Evolutionary conservation across 345 rosid genomes (phyloP).

Genomic region (Mangifera indica): DNA sequence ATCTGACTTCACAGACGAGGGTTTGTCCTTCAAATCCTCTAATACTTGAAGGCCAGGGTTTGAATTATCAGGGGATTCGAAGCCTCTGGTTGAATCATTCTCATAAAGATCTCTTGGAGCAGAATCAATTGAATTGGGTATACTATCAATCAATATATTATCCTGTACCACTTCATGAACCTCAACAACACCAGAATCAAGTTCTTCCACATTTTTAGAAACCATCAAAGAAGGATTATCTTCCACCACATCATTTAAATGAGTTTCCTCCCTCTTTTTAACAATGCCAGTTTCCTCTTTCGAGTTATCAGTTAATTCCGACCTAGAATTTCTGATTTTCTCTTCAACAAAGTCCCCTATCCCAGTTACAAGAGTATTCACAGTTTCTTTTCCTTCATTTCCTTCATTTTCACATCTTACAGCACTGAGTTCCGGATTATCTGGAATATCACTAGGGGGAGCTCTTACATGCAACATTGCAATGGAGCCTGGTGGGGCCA

Average conservation of each 20-base stretch:
- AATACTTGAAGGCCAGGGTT: slow-evolving; percentile 25
- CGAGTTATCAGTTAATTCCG: slow-evolving; percentile 19
- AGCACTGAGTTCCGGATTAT: slow-evolving; percentile 37
- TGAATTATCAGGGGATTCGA: slow-evolving; percentile 34
- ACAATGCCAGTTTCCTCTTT: slow-evolving; percentile 31
- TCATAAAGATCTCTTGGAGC: slow-evolving; percentile 33
- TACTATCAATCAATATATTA: slow-evolving; percentile 31
- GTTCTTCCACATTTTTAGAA: slow-evolving; percentile 28
- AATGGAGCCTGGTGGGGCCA: slow-evolving; percentile 94
- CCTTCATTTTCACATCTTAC: slow-evolving; percentile 36
- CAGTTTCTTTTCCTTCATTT: slow-evolving; percentile 37
- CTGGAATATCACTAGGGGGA: slow-evolving; percentile 43
- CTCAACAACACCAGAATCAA: slow-evolving; percentile 35
- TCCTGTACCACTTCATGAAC: slow-evolving; percentile 40
- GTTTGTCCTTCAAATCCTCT: slow-evolving; percentile 67
- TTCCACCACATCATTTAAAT: slow-evolving; percentile 40
- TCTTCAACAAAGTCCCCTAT: slow-evolving; percentile 32
- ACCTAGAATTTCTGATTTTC: slow-evolving; percentile 35
- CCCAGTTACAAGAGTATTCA: slow-evolving; percentile 28
- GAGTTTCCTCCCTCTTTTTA: slow-evolving; percentile 41
- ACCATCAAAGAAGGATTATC: slow-evolving; percentile 35
- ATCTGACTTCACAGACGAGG: slow-evolving; percentile 37
- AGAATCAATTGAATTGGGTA: slow-evolving; percentile 44
- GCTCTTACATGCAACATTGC: slow-evolving; percentile 61
- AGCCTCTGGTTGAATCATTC: slow-evolving; percentile 32